These are phyloP conservation scores for Cercospora sojina DNA, from an alignment of 2,329 filamentous ascomycete species.

Conservation along the genomic window DNA sequence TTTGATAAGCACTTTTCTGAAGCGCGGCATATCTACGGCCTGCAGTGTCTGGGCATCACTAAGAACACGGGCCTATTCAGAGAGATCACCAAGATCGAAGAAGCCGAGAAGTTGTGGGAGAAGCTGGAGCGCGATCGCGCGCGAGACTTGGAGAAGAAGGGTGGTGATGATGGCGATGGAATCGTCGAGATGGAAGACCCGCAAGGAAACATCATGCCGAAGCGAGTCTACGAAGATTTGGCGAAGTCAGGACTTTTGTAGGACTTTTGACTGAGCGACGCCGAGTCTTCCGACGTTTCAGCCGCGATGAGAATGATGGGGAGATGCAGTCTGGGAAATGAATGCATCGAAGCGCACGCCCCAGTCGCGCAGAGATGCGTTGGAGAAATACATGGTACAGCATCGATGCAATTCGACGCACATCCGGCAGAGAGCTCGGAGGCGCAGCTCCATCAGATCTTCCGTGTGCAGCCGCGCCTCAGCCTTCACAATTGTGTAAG, in stretches of 20 bases:
- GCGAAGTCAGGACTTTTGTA: conserved; percentile 85
- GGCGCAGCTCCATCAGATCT: neutral
- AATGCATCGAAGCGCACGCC: neutral
- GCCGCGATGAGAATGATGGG: neutral
- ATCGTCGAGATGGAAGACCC: conserved; percentile 98
- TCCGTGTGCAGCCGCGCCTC: neutral
- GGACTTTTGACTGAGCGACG: conserved; percentile 15
- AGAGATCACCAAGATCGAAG: conserved; percentile 89
- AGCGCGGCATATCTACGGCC: conserved; percentile 83
- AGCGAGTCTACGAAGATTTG: conserved; percentile 95
- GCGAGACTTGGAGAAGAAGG: conserved; percentile 68
- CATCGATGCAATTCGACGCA: neutral
- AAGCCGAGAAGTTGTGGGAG: conserved; percentile 85
- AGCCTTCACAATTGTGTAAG: neutral
- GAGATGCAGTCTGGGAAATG: neutral
- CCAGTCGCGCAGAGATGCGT: neutral
- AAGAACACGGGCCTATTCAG: conserved; percentile 80
- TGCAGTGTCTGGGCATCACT: conserved; percentile 91
- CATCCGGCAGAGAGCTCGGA: neutral
- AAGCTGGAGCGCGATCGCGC: conserved; percentile 87
- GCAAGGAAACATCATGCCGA: conserved; percentile 97
- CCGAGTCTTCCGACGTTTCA: neutral
- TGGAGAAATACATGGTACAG: neutral
- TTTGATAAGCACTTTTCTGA: conserved; percentile 99
- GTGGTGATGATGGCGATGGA: conserved; percentile 55